Conservation (phyloP, 768 basidiomycete genomes). For the Trametes sanguinea region DNA sequence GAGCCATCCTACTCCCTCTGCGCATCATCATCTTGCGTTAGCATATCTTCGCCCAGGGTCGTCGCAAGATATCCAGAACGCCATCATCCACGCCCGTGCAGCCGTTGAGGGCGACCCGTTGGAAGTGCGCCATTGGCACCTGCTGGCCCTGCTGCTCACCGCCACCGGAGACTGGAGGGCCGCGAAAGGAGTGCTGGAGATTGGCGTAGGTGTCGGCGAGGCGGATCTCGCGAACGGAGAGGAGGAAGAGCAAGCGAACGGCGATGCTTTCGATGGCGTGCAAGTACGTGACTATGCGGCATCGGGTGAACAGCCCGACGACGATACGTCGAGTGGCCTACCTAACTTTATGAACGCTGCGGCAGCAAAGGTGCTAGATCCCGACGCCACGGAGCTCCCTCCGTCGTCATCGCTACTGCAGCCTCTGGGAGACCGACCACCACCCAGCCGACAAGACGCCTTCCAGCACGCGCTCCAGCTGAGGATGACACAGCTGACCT, state of each 20-base stretch:
- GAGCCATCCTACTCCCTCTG: slow-evolving; percentile 52
- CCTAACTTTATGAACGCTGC: neutral
- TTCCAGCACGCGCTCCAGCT: slow-evolving; percentile 84
- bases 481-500: slow-evolving; percentile 79
- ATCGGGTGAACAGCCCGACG: neutral
- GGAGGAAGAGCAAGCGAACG: slow-evolving; percentile 3
- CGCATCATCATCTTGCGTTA: slow-evolving; percentile 80
- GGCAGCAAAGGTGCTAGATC: neutral
- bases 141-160: slow-evolving; percentile 80
- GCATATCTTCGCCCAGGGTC: slow-evolving; percentile 67
- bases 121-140: slow-evolving; percentile 83
- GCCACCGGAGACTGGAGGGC: slow-evolving; percentile 79
- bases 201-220: slow-evolving; percentile 66
- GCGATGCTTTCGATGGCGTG: slow-evolving; percentile 6
- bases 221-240: slow-evolving; percentile 37
- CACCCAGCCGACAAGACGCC: slow-evolving; percentile 53
- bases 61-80: slow-evolving; percentile 63
- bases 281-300: slow-evolving; percentile 15
- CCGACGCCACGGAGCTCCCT: slow-evolving; percentile 13
- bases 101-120: slow-evolving; percentile 72
- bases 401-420: slow-evolving; percentile 42
- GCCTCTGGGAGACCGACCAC: slow-evolving; percentile 49
- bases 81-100: slow-evolving; percentile 63
- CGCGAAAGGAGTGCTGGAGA: slow-evolving; percentile 73
- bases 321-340: neutral